Conservation (phyloP, 768 basidiomycete species). For the Boletus rubropictus region DNA sequence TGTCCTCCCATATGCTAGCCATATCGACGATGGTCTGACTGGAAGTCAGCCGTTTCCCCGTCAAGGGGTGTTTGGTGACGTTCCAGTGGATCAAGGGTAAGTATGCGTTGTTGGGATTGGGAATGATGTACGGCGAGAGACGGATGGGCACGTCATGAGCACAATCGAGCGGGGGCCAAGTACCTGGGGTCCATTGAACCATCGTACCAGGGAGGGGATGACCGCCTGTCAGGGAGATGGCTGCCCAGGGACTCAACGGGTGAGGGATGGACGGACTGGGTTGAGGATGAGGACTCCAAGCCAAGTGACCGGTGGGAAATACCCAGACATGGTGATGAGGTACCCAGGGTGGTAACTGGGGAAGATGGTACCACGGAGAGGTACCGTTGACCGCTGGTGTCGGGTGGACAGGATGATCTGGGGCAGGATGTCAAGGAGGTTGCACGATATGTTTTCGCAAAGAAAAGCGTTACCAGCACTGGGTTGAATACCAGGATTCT, state of each 20-base stretch:
- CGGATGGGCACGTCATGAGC: constrained; percentile 16
- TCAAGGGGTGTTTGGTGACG: constrained; percentile 29
- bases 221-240: constrained; percentile 16
- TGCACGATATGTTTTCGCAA: neutral
- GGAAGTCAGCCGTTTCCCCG: constrained; percentile 28
- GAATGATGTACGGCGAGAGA: constrained; percentile 26
- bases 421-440: constrained; percentile 4
- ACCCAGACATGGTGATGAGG: constrained; percentile 23
- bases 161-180: constrained; percentile 27
- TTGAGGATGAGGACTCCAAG: constrained; percentile 26
- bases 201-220: constrained; percentile 22
- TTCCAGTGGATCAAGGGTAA: constrained; percentile 35
- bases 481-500: constrained; percentile 19
- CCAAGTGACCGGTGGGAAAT: constrained; percentile 21
- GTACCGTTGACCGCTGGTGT: neutral
- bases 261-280: constrained; percentile 3
- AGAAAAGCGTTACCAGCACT: constrained; percentile 12
- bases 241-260: constrained; percentile 14
- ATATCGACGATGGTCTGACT: constrained; percentile 23
- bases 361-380: constrained; percentile 1
- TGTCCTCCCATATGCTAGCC: constrained; percentile 10
- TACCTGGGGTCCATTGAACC: constrained; percentile 24
- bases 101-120: constrained; percentile 28
- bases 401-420: constrained; percentile 7
- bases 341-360: constrained; percentile 11